Percentiles rank a stretch among this genome's conserved stretches.
Evolutionary conservation across 2,329 filamentous ascomycete genomes (phyloP).

Genomic region (Talaromyces marneffei): DNA sequence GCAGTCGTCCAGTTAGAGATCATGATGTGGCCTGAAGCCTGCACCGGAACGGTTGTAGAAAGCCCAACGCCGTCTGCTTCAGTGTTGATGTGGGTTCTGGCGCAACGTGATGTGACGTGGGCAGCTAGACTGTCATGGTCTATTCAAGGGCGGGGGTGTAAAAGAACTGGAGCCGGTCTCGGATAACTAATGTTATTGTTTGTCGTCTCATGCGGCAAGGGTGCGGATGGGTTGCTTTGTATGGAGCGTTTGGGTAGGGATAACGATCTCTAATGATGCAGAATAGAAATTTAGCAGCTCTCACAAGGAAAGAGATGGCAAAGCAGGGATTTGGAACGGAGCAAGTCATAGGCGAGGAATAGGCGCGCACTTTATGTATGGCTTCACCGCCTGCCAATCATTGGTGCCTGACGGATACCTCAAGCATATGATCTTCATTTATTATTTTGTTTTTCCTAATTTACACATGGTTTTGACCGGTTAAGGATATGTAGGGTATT

Average conservation of each 20-base stretch:
- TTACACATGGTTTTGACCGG: not conserved
- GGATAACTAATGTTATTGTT: not conserved
- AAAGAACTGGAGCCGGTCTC: not conserved
- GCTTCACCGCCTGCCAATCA: constrained; percentile 11
- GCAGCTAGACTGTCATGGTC: not conserved
- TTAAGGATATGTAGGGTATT: not conserved
- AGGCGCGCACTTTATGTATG: constrained; percentile 3
- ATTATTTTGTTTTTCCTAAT: not conserved
- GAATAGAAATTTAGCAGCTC: not conserved
- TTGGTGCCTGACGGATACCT: constrained; percentile 11
- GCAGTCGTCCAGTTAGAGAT: constrained; percentile 2
- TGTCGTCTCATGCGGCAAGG: not conserved
- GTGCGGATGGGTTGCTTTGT: not conserved
- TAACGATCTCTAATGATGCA: not conserved
- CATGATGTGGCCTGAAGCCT: constrained; percentile 9
- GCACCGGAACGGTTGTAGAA: not conserved
- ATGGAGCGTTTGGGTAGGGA: not conserved
- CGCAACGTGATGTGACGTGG: constrained; percentile 13
- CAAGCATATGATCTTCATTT: not conserved
- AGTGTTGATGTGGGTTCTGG: constrained; percentile 4
- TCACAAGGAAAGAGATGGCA: not conserved
- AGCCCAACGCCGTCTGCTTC: not conserved
- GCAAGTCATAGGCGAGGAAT: constrained; percentile 2
- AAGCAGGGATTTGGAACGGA: not conserved
- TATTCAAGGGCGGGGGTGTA: constrained; percentile 6